phyloP scores from a whole-genome alignment of 2,329 filamentous ascomycete genomes.

The Aureobasidium sp. region DNA sequence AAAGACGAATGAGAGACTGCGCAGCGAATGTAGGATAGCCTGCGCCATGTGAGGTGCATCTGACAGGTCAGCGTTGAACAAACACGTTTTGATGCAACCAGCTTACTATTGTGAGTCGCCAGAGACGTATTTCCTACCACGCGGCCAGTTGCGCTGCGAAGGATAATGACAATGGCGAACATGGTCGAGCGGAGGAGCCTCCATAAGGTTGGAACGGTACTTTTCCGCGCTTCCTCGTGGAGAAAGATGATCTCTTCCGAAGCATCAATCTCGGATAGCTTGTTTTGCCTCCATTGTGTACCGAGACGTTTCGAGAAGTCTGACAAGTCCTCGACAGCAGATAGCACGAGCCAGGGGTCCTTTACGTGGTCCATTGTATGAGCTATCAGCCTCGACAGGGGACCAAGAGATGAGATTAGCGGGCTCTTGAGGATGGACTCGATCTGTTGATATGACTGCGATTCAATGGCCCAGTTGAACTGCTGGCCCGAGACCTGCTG shows the following conservation, averaged over 20 bases:
- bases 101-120: constrained; percentile 31
- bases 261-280: constrained; percentile 63
- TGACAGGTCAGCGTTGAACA: constrained; percentile 15
- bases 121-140: constrained; percentile 32
- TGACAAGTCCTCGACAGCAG: constrained; percentile 56
- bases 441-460: constrained; percentile 53
- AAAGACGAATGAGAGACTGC: constrained; percentile 75
- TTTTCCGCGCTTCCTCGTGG: constrained; percentile 55
- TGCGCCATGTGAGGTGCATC: constrained; percentile 59
- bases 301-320: constrained; percentile 59
- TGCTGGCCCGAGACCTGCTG: constrained; percentile 43
- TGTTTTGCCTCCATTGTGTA: constrained; percentile 65
- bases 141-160: constrained; percentile 66
- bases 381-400: constrained; percentile 56
- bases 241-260: constrained; percentile 57
- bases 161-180: constrained; percentile 64
- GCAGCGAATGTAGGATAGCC: constrained; percentile 64
- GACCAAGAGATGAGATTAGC: constrained; percentile 58
- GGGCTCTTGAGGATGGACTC: constrained; percentile 53
- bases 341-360: constrained; percentile 41
- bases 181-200: constrained; percentile 65
- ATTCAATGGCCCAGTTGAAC: constrained; percentile 55
- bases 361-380: constrained; percentile 54
- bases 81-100: not conserved
- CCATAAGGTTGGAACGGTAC: constrained; percentile 65